Evolutionary conservation across 2,329 filamentous ascomycete genomes (phyloP).

Genomic region (Penicillium freii): DNA sequence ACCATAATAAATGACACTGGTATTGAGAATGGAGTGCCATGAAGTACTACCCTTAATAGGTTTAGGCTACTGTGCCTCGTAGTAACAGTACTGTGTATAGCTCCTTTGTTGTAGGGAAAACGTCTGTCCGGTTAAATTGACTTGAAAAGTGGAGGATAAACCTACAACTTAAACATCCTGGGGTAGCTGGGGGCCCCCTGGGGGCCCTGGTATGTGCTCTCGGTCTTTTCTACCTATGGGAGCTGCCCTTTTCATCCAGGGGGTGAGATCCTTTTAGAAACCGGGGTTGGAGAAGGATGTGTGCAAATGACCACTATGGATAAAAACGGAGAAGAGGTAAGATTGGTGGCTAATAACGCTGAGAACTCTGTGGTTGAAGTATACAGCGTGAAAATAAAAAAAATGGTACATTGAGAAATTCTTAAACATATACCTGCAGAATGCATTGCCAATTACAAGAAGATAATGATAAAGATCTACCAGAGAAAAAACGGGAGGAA

Average conservation of each 20-base stretch:
- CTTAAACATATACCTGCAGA: conserved; percentile 15
- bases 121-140: conserved; percentile 14
- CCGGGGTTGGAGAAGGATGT: not conserved
- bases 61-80: too few species aligned
- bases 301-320: not conserved
- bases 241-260: not conserved
- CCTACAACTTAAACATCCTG: not conserved
- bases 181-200: not conserved
- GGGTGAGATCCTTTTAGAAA: not conserved
- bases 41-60: too few species aligned
- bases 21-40: too few species aligned
- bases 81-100: too few species aligned
- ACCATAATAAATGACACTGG: too few species aligned
- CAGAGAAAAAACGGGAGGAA: conserved; percentile 3
- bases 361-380: not conserved
- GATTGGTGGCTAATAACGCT: not conserved
- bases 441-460: conserved; percentile 25
- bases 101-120: not conserved
- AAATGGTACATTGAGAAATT: conserved; percentile 16
- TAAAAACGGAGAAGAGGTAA: not conserved
- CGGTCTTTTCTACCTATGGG: conserved; percentile 19
- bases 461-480: conserved; percentile 10
- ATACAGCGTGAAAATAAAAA: not conserved
- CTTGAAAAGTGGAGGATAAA: not conserved
- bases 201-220: not conserved